Percentiles rank a stretch among this genome's conserved stretches.
These are phyloP conservation scores for Paraphoma sp. DNA, from an alignment of 2,329 filamentous ascomycete genomes.

Conservation along the genomic window DNA sequence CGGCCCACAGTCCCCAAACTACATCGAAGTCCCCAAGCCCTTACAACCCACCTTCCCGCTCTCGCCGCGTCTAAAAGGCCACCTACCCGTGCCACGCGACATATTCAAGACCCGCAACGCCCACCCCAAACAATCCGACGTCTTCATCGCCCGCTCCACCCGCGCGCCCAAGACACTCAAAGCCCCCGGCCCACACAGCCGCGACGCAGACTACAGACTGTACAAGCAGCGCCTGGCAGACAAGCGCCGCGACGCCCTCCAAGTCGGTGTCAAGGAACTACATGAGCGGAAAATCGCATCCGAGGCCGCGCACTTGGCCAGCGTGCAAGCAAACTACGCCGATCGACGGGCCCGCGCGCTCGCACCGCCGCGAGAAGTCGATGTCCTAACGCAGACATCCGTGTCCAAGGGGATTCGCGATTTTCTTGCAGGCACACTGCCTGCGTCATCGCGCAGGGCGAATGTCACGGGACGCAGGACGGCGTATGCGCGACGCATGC, in stretches of 20 bases:
- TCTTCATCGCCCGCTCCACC: conserved; percentile 68
- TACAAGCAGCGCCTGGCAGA: conserved; percentile 80
- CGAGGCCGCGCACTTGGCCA: conserved; percentile 27
- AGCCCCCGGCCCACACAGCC: conserved; percentile 42
- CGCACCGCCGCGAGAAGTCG: conserved; percentile 73
- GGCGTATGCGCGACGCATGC: conserved; percentile 51
- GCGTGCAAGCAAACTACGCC: conserved; percentile 46
- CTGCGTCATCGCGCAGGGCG: conserved; percentile 28
- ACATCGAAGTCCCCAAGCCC: conserved; percentile 80
- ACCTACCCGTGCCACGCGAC: conserved; percentile 81
- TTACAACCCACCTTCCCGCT: conserved; percentile 70
- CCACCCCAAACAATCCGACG: conserved; percentile 61
- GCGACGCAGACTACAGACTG: conserved; percentile 57
- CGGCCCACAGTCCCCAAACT: conserved; percentile 86
- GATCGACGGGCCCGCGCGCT: conserved; percentile 60
- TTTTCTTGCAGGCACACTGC: conserved; percentile 40
- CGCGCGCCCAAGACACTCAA: conserved; percentile 57
- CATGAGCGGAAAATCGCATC: conserved; percentile 53
- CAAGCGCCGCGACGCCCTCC: conserved; percentile 73
- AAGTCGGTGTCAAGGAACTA: conserved; percentile 73
- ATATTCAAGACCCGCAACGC: conserved; percentile 65
- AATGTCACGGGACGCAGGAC: conserved; percentile 38
- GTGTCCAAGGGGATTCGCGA: conserved; percentile 40
- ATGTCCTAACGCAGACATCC: conserved; percentile 40
- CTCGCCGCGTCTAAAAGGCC: conserved; percentile 69